A percentile compares a stretch with the other conserved stretches of the same genome.
phyloP scores from a whole-genome alignment of 2,329 filamentous ascomycete species.

The Cladophialophora psammophila region DNA sequence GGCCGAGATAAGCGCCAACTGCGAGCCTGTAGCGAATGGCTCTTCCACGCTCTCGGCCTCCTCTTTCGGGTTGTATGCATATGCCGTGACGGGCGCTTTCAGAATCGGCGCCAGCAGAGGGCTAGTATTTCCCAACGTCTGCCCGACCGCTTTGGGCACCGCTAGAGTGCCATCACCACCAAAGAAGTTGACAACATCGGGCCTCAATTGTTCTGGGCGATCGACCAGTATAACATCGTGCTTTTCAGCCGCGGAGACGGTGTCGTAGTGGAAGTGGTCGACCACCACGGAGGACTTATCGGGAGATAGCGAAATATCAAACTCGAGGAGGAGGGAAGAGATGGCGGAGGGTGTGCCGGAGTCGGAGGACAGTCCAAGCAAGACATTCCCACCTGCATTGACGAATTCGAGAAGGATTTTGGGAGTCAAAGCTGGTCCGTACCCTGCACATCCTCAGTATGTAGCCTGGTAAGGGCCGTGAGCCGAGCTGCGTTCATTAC shows the following conservation, averaged over 20 bases:
- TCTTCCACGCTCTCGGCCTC: conserved; percentile 75
- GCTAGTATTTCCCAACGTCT: conserved; percentile 77
- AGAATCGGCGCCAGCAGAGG: conserved; percentile 82
- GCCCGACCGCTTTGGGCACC: conserved; percentile 81
- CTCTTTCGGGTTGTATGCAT: conserved; percentile 93
- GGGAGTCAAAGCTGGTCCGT: conserved; percentile 86
- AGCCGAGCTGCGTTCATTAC: conserved; percentile 51
- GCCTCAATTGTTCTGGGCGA: conserved; percentile 68
- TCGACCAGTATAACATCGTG: conserved; percentile 89
- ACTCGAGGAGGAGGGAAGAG: conserved; percentile 79
- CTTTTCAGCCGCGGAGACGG: conserved; percentile 74
- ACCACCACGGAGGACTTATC: conserved; percentile 87
- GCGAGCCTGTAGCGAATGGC: conserved; percentile 80
- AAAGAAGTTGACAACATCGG: conserved; percentile 81
- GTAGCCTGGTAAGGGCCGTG: not conserved
- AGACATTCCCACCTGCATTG: conserved; percentile 88
- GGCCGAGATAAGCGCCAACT: conserved; percentile 83
- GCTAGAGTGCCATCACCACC: conserved; percentile 73
- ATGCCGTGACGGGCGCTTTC: conserved; percentile 82
- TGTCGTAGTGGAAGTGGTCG: conserved; percentile 96
- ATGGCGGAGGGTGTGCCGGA: conserved; percentile 74
- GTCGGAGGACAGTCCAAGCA: conserved; percentile 80
- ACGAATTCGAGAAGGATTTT: conserved; percentile 88
- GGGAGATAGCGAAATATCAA: conserved; percentile 85
- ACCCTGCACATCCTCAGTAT: conserved; percentile 60